These are phyloP conservation scores for Malus asiatica DNA, from an alignment of 306 rosid species.

Conservation along the genomic window DNA sequence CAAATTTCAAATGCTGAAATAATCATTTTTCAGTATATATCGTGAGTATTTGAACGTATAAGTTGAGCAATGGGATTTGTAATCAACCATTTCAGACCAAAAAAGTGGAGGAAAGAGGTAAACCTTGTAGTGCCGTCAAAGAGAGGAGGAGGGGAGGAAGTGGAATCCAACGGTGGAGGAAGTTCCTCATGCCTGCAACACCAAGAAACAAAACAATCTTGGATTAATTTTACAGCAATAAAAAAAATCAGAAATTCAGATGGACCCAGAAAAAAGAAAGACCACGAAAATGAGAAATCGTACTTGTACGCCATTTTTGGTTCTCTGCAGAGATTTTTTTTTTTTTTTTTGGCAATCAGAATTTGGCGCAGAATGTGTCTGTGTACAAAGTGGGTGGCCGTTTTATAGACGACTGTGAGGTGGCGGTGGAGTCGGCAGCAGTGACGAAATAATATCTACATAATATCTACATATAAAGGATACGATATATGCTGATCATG, in stretches of 20 bases:
- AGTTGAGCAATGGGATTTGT: too few species aligned
- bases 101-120: background rate
- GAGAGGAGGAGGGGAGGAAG: slow-evolving; percentile 57
- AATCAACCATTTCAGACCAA: background rate
- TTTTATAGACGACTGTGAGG: background rate
- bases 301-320: slow-evolving; percentile 38
- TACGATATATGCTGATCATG: background rate
- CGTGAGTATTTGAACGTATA: too few species aligned
- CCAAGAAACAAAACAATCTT: background rate
- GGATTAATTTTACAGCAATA: background rate
- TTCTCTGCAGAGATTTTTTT: background rate
- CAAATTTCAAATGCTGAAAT: background rate
- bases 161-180: slow-evolving; percentile 47
- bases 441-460: background rate
- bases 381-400: background rate
- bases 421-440: background rate
- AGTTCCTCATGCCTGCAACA: slow-evolving; percentile 26
- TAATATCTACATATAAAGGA: too few species aligned
- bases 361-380: background rate
- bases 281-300: background rate
- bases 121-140: slow-evolving; percentile 90
- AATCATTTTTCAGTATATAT: background rate
- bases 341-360: background rate
- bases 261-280: background rate
- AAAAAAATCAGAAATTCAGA: background rate